phyloP scores from a whole-genome alignment of 768 basidiomycete genomes.

The Macrolepiota albuminosa region DNA sequence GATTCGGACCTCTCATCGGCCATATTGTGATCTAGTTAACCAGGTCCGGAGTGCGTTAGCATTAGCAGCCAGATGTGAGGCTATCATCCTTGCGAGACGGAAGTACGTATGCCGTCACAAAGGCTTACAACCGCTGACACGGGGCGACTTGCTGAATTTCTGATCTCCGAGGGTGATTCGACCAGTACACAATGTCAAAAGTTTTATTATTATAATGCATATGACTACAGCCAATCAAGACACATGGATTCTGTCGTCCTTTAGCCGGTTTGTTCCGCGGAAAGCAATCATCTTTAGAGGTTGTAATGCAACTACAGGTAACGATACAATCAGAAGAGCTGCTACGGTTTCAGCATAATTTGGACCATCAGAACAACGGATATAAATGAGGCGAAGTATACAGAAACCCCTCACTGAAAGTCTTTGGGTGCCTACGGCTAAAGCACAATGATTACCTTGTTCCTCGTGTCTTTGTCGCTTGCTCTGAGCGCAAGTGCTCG shows the following conservation, averaged over 20 bases:
- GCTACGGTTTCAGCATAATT: background rate
- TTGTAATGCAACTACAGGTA: background rate
- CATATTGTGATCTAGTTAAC: background rate
- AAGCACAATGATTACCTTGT: background rate
- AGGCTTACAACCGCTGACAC: background rate
- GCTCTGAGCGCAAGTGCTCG: background rate
- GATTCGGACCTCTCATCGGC: background rate
- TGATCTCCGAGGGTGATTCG: too few relatives aligned
- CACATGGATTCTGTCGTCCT: background rate
- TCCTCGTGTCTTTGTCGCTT: background rate
- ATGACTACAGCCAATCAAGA: background rate
- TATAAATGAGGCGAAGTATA: background rate
- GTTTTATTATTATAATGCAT: background rate
- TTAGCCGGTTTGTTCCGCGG: background rate
- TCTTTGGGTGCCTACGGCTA: background rate
- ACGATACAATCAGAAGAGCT: background rate
- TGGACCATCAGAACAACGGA: background rate
- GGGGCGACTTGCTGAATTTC: background rate
- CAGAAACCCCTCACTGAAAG: background rate
- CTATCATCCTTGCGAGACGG: too few relatives aligned
- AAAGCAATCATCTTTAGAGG: background rate
- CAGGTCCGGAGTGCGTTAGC: background rate
- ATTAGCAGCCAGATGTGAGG: too few relatives aligned
- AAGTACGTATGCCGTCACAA: too few relatives aligned
- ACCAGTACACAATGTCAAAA: background rate